Conservation (phyloP, 176 grass and related monocot species). For the Paspalum vaginatum region DNA sequence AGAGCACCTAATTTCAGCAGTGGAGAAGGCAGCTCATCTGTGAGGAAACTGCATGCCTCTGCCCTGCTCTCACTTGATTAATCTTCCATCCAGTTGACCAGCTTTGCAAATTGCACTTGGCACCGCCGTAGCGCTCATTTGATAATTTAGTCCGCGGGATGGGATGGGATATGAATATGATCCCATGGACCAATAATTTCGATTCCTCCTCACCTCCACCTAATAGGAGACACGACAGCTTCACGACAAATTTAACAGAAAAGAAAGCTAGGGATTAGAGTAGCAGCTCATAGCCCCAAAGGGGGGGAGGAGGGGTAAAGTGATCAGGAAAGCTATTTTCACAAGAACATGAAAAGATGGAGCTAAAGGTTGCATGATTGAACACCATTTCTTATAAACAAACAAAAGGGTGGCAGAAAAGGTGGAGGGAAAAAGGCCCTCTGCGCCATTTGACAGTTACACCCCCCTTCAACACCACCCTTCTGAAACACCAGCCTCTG, state of each 20-base stretch:
- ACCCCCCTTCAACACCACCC: slow-evolving; percentile 18
- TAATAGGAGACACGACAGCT: slow-evolving; percentile 33
- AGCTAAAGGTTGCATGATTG: slow-evolving; percentile 57
- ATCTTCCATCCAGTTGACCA: slow-evolving; percentile 33
- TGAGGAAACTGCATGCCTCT: slow-evolving; percentile 12
- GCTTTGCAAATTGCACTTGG: slow-evolving; percentile 39
- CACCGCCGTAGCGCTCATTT: not conserved
- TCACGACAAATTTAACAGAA: slow-evolving; percentile 31
- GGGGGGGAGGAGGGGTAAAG: slow-evolving; percentile 14
- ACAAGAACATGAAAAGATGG: slow-evolving; percentile 30
- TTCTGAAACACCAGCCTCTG: slow-evolving; percentile 19
- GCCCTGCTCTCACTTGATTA: not conserved
- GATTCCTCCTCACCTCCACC: slow-evolving; percentile 39
- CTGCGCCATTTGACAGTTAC: slow-evolving; percentile 25
- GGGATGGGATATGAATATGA: slow-evolving; percentile 17
- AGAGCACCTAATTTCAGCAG: slow-evolving; percentile 27
- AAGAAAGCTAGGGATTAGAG: slow-evolving; percentile 27
- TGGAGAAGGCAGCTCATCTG: slow-evolving; percentile 23
- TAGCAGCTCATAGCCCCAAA: slow-evolving; percentile 38
- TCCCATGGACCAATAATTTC: slow-evolving; percentile 37
- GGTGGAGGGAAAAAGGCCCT: slow-evolving; percentile 9
- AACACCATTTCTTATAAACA: slow-evolving; percentile 58
- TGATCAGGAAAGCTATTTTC: slow-evolving; percentile 37
- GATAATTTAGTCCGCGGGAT: not conserved
- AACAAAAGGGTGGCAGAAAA: slow-evolving; percentile 18